Conservation (phyloP, 2,329 filamentous ascomycete species). For the Colletotrichum sublineola region DNA sequence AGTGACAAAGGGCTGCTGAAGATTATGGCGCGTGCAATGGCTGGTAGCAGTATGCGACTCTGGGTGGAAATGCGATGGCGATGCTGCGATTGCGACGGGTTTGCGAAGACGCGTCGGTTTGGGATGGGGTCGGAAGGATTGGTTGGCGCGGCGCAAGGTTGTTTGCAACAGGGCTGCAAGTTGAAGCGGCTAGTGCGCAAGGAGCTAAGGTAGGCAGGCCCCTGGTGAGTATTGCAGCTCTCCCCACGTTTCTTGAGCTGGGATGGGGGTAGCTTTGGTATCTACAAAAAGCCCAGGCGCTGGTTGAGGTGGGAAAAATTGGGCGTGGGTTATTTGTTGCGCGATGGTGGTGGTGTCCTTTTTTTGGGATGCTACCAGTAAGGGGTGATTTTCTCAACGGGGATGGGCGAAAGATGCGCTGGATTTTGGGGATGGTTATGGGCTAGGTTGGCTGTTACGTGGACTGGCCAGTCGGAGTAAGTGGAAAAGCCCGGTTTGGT, state of each 20-base stretch:
- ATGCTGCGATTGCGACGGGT: slow-evolving; percentile 27
- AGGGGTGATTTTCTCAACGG: slow-evolving; percentile 6
- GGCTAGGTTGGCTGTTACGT: slow-evolving; percentile 11
- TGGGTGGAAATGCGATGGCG: slow-evolving; percentile 27
- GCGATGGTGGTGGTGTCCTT: slow-evolving; percentile 10
- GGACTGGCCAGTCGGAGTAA: background rate
- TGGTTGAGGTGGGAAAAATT: background rate
- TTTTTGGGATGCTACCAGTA: background rate
- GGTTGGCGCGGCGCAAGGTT: slow-evolving; percentile 22
- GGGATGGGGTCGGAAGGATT: slow-evolving; percentile 29
- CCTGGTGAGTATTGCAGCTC: slow-evolving; percentile 12
- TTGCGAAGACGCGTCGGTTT: slow-evolving; percentile 39
- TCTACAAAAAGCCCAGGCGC: slow-evolving; percentile 6
- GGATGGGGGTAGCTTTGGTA: slow-evolving; percentile 15
- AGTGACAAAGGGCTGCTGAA: slow-evolving; percentile 13
- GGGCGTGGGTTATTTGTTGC: background rate
- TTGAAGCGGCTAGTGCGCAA: slow-evolving; percentile 15
- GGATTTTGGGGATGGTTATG: slow-evolving; percentile 3
- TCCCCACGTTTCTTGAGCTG: slow-evolving; percentile 21
- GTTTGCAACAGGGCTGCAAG: slow-evolving; percentile 29
- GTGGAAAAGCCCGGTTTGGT: background rate
- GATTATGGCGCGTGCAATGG: slow-evolving; percentile 27
- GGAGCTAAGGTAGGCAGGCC: slow-evolving; percentile 15
- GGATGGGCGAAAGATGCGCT: slow-evolving; percentile 9
- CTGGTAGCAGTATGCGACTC: slow-evolving; percentile 7